Evolutionary conservation across 2,329 filamentous ascomycete genomes (phyloP), one percentile per base, ranked within the genome.

Genomic region (Aureobasidium vineae): DNA sequence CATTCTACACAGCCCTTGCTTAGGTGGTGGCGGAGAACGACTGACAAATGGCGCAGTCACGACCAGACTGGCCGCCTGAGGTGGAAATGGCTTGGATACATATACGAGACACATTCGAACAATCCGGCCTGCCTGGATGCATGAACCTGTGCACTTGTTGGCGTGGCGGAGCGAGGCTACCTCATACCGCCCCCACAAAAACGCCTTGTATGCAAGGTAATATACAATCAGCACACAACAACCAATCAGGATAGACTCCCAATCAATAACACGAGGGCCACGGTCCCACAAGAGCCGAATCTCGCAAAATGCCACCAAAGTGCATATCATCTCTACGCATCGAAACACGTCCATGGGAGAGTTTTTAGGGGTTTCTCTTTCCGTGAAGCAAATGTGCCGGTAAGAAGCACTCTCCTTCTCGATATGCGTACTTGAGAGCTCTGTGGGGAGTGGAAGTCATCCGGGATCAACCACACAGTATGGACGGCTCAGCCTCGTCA

Each of bases 1-100:
- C 54, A 59, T 59, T 28, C 54, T 43, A 59, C 54, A 59, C 54
- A 59, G 54, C 54, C 54, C 26, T 59, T 31, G 13, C n/a, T 43
- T 31, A 10, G 36, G 38, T 59, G 38, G 54, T 59, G 54, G 54
- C 54, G 38, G 38, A 59, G 54, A 43, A 16, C 38, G 15, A 43
- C 40, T 31, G 26, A n/a, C 23, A 41, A 13, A 41, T 41, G 54
- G 28, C 38, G 36, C 54, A 59, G 54, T 59, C 38, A 19, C 38
- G 23, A 23, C 5, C 23, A 45, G 31, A 36, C 54, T 59, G 54
- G 15, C 54, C 36, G 23, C 54, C 54, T 59, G 54, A 41, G 36
- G 54, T 45, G 40, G 54, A 59, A 26, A 38, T 38, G 21, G 31
- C 53, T 38, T 33, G 28, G 6, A 41, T 41, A 43, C 54, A 59